Conservation (phyloP, 257 asterid genomes). For the Rubia yunnanensis region DNA sequence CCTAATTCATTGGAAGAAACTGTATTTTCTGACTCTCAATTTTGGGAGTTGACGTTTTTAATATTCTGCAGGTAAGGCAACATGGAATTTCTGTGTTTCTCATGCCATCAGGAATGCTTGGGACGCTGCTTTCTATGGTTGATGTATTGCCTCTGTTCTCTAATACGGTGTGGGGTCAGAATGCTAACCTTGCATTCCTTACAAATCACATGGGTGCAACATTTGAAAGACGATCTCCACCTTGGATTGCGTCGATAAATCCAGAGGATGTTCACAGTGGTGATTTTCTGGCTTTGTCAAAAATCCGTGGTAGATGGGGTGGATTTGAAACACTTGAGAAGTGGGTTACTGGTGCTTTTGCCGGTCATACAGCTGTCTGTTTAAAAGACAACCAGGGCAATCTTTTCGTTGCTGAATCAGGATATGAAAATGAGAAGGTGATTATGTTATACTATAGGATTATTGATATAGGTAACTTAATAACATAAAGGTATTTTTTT, state of each 20-base stretch:
- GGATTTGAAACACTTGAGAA: slow-evolving; percentile 99
- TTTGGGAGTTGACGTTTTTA: slow-evolving; percentile 5
- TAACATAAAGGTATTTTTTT: not conserved
- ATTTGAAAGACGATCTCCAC: slow-evolving; percentile 67
- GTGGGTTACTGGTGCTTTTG: slow-evolving; percentile 99
- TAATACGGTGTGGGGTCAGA: slow-evolving; percentile 96
- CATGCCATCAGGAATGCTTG: slow-evolving; percentile 99
- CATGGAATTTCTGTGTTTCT: slow-evolving; percentile 94
- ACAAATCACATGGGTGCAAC: slow-evolving; percentile 94
- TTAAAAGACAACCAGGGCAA: slow-evolving; percentile 79
- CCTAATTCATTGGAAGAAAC: not conserved
- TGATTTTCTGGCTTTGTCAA: slow-evolving; percentile 90
- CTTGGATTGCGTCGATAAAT: slow-evolving; percentile 54
- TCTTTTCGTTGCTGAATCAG: slow-evolving; percentile 98
- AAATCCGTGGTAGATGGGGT: slow-evolving; percentile 99
- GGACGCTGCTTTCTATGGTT: slow-evolving; percentile 84
- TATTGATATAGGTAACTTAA: not conserved
- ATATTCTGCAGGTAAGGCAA: slow-evolving; percentile 70
- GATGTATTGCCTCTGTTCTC: slow-evolving; percentile 95
- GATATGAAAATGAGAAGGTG: slow-evolving; percentile 97
- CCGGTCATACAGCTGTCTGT: slow-evolving; percentile 98
- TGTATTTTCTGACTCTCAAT: not conserved
- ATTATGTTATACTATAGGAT: not conserved
- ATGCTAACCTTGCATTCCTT: slow-evolving; percentile 81
- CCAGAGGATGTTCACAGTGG: slow-evolving; percentile 91